Evolutionary conservation across 1,284 basidiomycete species (phyloP).

Genomic region (Sporisorium iseilematis-ciliati): DNA sequence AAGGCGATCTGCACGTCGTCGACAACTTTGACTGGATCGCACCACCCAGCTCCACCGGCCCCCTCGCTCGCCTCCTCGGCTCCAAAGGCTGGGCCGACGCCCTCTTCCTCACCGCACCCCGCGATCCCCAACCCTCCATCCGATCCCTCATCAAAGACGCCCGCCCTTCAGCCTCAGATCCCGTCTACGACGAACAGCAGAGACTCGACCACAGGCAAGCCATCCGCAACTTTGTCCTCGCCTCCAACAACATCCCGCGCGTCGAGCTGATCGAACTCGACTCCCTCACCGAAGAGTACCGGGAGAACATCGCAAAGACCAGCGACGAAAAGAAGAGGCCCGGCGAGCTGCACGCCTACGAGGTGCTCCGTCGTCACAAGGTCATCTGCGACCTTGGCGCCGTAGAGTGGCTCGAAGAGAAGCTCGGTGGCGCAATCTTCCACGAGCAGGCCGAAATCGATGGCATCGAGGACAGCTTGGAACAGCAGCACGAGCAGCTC

Average conservation of each 20-base stretch:
- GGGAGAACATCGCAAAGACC: constrained; percentile 48
- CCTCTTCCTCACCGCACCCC: constrained; percentile 67
- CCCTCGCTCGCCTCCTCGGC: constrained; percentile 55
- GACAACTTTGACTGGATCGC: constrained; percentile 72
- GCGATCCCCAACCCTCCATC: constrained; percentile 49
- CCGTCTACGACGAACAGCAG: constrained; percentile 59
- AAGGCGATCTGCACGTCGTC: constrained; percentile 81
- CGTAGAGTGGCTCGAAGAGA: constrained; percentile 69
- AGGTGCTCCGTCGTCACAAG: constrained; percentile 62
- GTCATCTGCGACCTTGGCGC: constrained; percentile 68
- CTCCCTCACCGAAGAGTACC: constrained; percentile 55
- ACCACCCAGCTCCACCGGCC: constrained; percentile 60
- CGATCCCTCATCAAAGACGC: constrained; percentile 34
- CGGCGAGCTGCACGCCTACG: constrained; percentile 68
- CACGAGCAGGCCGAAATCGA: constrained; percentile 51
- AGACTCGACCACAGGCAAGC: constrained; percentile 46
- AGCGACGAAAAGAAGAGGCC: constrained; percentile 65
- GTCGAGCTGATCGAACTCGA: constrained; percentile 63
- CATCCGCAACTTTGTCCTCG: constrained; percentile 60
- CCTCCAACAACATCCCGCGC: constrained; percentile 60
- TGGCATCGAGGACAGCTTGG: constrained; percentile 3
- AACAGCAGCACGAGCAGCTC: constrained; percentile 21
- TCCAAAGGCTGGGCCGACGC: constrained; percentile 62
- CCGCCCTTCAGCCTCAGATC: constrained; percentile 60
- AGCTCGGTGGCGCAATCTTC: constrained; percentile 65